Base-by-base conservation (phyloP, 192 early-diverging fungal genomes). In the Piromyces finnis region DNA sequence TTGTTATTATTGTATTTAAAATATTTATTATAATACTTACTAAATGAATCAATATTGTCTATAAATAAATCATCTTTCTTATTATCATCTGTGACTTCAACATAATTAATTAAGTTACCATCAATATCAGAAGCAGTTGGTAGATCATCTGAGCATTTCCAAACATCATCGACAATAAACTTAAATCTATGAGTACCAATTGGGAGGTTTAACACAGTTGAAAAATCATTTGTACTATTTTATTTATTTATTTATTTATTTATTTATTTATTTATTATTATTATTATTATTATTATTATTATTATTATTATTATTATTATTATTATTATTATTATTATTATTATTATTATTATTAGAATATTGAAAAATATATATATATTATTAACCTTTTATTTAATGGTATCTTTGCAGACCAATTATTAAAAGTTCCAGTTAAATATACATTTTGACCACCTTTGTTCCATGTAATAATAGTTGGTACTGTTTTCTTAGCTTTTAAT, bases 81-180 rank as follows among this genome's bases (percentile, higher is more conserved):
- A n/a, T 89, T 86, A 80, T 95, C 94, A 79, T 92, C 92, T 29
- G 82, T 81, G 1, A 98, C 94, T 83, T 96, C 93, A 35, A 99
- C 84, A 84, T 94, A 97, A 83, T 99, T 99, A 79, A 99, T 96
- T 29, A 98, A 83, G 81, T 98, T 98, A 77, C 97, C 97, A 82
- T 98, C 94, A 7, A 93, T 90, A 82, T 99, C 97, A 0, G 94
- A 94, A 2, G 95, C 95, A 68, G 94, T 93, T 78, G 95, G 92
- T 77, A 97, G 85, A 79, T 96, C 92, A 78, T 94, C 94, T 1
- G 93, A 94, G 80, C 96, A 98, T 80, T 95, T 94, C 97, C 97
- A 99, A 81, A 97, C 95, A 82, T 96, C 95, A 83, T 99, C 96
- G 12, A 99, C 96, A 84, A 99, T 97, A 82, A 96, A 99, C 86